These are phyloP conservation scores for Calocybe gangraenosa DNA, from an alignment of 768 basidiomycete genomes.

Conservation along the genomic window DNA sequence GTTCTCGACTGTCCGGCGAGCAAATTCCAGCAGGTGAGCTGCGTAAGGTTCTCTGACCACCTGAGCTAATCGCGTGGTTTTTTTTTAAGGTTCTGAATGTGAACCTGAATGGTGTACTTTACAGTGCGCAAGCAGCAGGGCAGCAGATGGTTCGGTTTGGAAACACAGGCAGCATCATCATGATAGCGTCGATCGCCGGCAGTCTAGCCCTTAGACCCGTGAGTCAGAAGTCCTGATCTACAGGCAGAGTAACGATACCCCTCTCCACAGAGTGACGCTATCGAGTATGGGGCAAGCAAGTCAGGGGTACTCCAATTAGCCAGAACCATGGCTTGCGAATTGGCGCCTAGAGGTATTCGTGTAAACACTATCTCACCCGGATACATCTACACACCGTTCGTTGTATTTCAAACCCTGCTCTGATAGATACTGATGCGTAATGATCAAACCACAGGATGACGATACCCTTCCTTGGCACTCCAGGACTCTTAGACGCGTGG, in stretches of 20 bases:
- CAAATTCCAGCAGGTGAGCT: no score
- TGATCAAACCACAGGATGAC: slow-evolving; percentile 54
- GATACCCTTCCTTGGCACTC: slow-evolving; percentile 60
- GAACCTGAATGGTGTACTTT: slow-evolving; percentile 62
- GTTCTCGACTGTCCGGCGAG: no score
- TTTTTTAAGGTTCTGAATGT: slow-evolving; percentile 54
- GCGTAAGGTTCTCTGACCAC: no score
- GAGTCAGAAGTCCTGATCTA: no score
- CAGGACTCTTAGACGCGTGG: slow-evolving; percentile 60
- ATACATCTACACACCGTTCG: slow-evolving; percentile 63
- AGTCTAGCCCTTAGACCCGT: no score
- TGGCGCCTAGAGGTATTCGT: slow-evolving; percentile 59
- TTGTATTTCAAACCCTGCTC: slow-evolving; percentile 2
- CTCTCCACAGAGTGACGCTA: slow-evolving; percentile 48
- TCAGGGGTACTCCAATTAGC: slow-evolving; percentile 74
- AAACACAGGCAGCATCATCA: slow-evolving; percentile 51
- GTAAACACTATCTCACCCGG: slow-evolving; percentile 77
- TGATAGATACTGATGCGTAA: neutral
- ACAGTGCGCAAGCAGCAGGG: slow-evolving; percentile 61
- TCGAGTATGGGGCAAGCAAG: slow-evolving; percentile 73
- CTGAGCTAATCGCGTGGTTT: no score
- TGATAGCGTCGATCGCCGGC: slow-evolving; percentile 65
- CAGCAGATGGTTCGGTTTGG: slow-evolving; percentile 56
- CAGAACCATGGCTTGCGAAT: slow-evolving; percentile 76
- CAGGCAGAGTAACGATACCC: no score